Evolutionary conservation across 352 stramenopile species (phyloP), one percentile per base, ranked within the genome.

Genomic region (Globisporangium radiosum): DNA sequence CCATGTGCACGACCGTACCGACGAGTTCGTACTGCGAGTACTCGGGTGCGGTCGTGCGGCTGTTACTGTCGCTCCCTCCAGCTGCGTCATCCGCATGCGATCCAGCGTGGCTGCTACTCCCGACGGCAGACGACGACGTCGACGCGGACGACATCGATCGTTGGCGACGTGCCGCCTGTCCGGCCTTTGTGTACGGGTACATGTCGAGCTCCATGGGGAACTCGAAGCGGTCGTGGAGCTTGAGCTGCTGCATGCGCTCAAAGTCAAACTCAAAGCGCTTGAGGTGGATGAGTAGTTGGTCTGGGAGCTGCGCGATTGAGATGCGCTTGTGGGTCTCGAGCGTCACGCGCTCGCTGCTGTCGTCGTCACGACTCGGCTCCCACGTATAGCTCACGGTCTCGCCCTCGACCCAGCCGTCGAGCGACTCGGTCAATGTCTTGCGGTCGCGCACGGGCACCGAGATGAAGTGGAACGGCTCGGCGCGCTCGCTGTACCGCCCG

Each of bases 191-290:
- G 69, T 94, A 95, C 17, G 73, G 75, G 57, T 86, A 92, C 83
- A 97, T 95, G 60, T 97, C 82, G 15, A 97, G 68, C 43, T 88
- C 74, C 49, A 76, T 88, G 4, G 90, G 90, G 59, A 98, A 98
- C 55, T 98, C 94, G 56, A 98, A 97, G 8, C 85, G 79, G 57
- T 96, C 87, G 62, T 98, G 97, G 1, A 98, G 81, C 59, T 98
- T 98, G 47, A 84, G 91, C 67, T 96, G 89, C 50, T 96, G 86
- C 85, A 98, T 96, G 11, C 85, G 93, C 57, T 97, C 90, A 44
- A 97, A 97, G 67, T 98, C 90, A 63, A 98, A 98, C 59, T 98
- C 92, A 50, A 98, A 98, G 0, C 94, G 83, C 72, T 98, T 98
- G 10, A 98, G 60, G 59, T 98, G 94, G 55, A 98, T 91, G 42